phyloP scores from a whole-genome alignment of 1,284 basidiomycete species.

The Puccinia sorghi region DNA sequence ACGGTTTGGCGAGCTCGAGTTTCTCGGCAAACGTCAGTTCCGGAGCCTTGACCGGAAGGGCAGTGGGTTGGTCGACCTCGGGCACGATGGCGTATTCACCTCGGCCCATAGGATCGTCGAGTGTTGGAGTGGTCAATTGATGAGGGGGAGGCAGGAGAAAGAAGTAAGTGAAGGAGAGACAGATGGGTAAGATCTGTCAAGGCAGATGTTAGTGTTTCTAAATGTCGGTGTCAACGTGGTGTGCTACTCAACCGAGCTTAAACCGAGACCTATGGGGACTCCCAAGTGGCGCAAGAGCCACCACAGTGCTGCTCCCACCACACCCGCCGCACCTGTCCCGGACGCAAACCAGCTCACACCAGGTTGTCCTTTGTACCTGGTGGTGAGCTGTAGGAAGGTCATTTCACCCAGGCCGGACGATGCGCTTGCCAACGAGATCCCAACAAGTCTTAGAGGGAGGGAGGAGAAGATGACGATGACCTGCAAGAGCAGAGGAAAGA shows the following conservation, averaged over 20 bases:
- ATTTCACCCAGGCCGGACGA: conserved; percentile 89
- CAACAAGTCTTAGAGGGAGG: conserved; percentile 72
- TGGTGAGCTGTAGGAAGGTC: conserved; percentile 90
- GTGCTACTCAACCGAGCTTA: conserved; percentile 61
- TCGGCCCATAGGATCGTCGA: background rate
- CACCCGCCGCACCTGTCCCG: conserved; percentile 90
- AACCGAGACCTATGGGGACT: conserved; percentile 75
- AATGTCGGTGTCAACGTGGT: background rate
- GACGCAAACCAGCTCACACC: conserved; percentile 60
- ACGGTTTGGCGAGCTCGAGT: conserved; percentile 54
- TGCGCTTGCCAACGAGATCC: conserved; percentile 86
- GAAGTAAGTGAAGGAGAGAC: conserved; percentile 72
- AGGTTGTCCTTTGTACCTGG: conserved; percentile 62
- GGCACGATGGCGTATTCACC: conserved; percentile 32
- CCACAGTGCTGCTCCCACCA: conserved; percentile 90
- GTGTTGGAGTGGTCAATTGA: background rate
- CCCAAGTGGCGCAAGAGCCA: conserved; percentile 87
- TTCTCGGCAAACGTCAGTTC: conserved; percentile 52
- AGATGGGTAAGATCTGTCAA: conserved; percentile 68
- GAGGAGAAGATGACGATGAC: conserved; percentile 75
- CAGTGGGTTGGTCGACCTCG: background rate
- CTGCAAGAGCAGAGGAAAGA: conserved; percentile 61
- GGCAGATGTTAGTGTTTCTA: conserved; percentile 56
- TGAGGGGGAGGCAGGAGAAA: conserved; percentile 67
- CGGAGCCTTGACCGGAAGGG: background rate